Evolutionary conservation across 192 early-diverging fungal species (phyloP), one percentile per base, ranked within the genome.

Genomic region (Rhizoclosmatium globosum): DNA sequence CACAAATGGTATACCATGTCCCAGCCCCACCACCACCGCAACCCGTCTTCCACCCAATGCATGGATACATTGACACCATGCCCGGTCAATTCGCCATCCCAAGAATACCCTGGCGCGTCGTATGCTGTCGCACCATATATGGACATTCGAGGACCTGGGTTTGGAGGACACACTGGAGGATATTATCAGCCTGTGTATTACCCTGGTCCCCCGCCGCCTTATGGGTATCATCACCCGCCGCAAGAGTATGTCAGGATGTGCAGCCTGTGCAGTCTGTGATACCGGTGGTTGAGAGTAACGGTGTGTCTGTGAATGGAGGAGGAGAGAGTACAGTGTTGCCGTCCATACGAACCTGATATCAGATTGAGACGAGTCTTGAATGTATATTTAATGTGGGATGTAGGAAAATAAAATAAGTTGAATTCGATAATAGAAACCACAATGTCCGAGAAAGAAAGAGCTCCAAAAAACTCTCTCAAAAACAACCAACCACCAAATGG

Each of bases 101-200:
- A 74, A 45, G 71, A 80, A 4, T 80, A 80, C 43, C 66, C 73
- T n/a, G 79, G 79, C n/a, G 79, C 73, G 21, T 80, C 79, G n/a
- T 80, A 80, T 67, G 45, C 43, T 31, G 41, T 80, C n/a, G 53
- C 64, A 23, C 72, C 79, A 19, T 80, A 80, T 50, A 64, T 80
- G 71, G 79, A 80, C 47, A 75, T 75, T 19, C 43, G 79, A 44
- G 79, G 79, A 13, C 79, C 79, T 4, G 48, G 43, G 47, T 53
- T 53, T 66, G 44, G 44, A 23, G 23, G 31, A 9, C 19, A 44
- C 4, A 41, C 38, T 43, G 31, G 59, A 21, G 15, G 3, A 21
- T 60, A 64, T 42, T 19, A 38, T 13, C 65, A 60, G 47, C 53
- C 58, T 19, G 58, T 68, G 6, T 41, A 41, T 46, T 43, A n/a